Percentiles rank a stretch among this genome's conserved stretches.
Conservation (phyloP, 2,329 filamentous ascomycete species). For the Aureobasidium sp. region DNA sequence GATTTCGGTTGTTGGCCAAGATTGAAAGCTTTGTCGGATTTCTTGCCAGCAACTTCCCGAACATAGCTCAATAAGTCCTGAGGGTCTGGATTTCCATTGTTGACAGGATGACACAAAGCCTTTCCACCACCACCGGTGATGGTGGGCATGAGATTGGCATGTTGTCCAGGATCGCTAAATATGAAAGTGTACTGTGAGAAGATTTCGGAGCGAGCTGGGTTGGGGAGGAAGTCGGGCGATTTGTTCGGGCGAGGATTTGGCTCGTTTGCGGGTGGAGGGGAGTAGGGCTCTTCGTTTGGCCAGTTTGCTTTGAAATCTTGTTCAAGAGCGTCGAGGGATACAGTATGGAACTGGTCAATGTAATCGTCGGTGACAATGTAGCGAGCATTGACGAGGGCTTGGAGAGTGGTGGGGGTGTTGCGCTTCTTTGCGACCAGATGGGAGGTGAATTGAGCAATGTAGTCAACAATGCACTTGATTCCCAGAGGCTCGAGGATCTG, state of each 20-base stretch:
- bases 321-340: conserved; percentile 51
- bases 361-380: conserved; percentile 69
- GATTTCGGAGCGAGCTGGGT: conserved; percentile 57
- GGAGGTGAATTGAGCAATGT: conserved; percentile 64
- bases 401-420: conserved; percentile 80
- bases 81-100: conserved; percentile 53
- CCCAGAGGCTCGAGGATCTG: conserved; percentile 73
- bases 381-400: conserved; percentile 75
- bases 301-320: conserved; percentile 70
- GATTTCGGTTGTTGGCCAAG: conserved; percentile 24
- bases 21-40: conserved; percentile 42
- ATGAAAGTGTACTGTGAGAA: conserved; percentile 87
- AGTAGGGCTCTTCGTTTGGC: conserved; percentile 65
- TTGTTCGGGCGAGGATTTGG: conserved; percentile 51
- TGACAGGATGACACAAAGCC: conserved; percentile 59
- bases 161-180: conserved; percentile 72
- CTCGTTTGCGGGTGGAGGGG: conserved; percentile 71
- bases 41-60: conserved; percentile 66
- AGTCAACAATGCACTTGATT: conserved; percentile 74
- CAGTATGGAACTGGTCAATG: conserved; percentile 38
- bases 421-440: conserved; percentile 85
- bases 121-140: conserved; percentile 80
- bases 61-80: conserved; percentile 75
- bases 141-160: conserved; percentile 64
- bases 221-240: conserved; percentile 65